phyloP scores from a whole-genome alignment of 352 stramenopile species.

The Phytophthora sojae region DNA sequence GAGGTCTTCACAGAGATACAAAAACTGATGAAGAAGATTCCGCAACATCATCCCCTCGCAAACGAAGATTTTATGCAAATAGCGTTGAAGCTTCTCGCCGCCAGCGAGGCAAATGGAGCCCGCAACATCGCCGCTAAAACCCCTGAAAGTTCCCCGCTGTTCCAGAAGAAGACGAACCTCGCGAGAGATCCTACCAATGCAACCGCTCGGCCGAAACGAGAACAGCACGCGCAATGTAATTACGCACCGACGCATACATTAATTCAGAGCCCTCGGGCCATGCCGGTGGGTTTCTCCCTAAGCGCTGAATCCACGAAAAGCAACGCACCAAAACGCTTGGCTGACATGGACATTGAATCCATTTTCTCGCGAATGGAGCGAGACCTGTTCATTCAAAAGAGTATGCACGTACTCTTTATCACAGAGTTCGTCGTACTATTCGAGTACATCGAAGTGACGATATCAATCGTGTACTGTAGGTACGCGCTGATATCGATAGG shows the following conservation, averaged over 20 bases:
- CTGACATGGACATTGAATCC: not conserved
- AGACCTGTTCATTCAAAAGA: not conserved
- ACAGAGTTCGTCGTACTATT: not conserved
- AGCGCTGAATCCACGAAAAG: not conserved
- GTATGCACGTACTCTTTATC: not conserved
- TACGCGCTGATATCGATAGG: not conserved
- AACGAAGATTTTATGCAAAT: not conserved
- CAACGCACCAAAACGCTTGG: not conserved
- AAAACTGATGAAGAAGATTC: not conserved
- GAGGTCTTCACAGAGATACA: not conserved
- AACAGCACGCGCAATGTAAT: no score
- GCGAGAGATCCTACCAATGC: no score
- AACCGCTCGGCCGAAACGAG: no score
- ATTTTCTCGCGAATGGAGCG: not conserved
- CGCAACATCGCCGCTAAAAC: no score
- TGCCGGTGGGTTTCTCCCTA: not conserved
- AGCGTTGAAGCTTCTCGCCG: not conserved
- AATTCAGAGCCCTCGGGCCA: no score
- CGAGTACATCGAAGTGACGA: not conserved
- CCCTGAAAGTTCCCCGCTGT: not conserved
- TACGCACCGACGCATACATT: no score
- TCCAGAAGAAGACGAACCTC: no score
- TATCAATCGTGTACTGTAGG: not conserved
- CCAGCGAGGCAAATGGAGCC: not conserved
- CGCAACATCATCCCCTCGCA: not conserved